Percentiles rank a stretch among this genome's conserved stretches.
Conservation (phyloP, 106 monocot species). For the Dendrobium catenatum region DNA sequence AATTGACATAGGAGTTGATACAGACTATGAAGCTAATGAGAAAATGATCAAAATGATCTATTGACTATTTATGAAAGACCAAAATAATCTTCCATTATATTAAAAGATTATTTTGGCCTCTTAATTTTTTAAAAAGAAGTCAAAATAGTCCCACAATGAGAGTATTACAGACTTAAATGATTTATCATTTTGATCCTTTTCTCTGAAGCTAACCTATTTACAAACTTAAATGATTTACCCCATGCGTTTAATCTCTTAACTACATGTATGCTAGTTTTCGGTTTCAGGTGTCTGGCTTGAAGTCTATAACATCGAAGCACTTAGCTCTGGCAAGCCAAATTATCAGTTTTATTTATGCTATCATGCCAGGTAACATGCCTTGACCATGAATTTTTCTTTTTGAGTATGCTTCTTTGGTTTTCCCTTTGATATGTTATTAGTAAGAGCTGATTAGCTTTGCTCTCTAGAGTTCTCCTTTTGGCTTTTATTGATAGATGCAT, state of each 20-base stretch:
- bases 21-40: too few relatives aligned
- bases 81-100: too few relatives aligned
- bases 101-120: too few relatives aligned
- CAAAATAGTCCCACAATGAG: too few relatives aligned
- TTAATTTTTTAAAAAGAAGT: too few relatives aligned
- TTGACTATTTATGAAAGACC: too few relatives aligned
- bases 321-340: slow-evolving; percentile 94
- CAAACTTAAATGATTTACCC: not conserved
- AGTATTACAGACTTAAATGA: too few relatives aligned
- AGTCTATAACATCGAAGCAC: slow-evolving; percentile 97
- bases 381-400: not conserved
- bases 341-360: slow-evolving; percentile 83
- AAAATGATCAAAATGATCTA: too few relatives aligned
- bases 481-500: not conserved
- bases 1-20: not conserved
- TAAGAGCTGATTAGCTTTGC: not conserved
- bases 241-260: not conserved
- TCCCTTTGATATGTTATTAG: not conserved
- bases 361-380: slow-evolving; percentile 71
- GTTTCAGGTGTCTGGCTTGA: slow-evolving; percentile 94
- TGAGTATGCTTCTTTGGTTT: not conserved
- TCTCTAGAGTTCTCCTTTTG: not conserved
- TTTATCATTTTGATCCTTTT: too few relatives aligned
- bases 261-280: not conserved
- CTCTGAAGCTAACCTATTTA: not conserved